These are phyloP conservation scores for Aegilops sharonensis DNA, from an alignment of 176 grass and related monocot genomes.

Conservation along the genomic window DNA sequence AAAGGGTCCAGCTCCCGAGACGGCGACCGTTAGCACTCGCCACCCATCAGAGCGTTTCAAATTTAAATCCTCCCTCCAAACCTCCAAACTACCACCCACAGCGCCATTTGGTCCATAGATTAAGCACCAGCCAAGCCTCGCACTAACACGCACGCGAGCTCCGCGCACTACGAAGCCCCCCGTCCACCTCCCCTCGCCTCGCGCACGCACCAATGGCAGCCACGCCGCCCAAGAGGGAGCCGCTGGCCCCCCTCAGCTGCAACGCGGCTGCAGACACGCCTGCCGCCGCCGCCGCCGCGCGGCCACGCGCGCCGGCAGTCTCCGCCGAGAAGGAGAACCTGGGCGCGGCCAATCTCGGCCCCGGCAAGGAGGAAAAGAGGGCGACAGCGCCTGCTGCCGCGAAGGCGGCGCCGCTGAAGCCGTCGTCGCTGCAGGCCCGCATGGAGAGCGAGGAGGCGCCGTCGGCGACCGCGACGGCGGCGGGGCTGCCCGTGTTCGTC, in stretches of 20 bases:
- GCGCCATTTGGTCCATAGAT: background rate
- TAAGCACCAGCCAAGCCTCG: background rate
- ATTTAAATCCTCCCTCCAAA: conserved; percentile 66
- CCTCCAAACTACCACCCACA: conserved; percentile 4
- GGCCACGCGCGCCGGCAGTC: background rate
- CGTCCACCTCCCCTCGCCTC: background rate
- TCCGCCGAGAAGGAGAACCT: conserved; percentile 57
- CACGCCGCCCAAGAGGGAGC: conserved; percentile 43
- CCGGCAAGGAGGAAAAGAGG: background rate
- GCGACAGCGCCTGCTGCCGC: background rate
- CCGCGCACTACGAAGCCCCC: background rate
- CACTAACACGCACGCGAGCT: background rate
- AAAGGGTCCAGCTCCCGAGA: conserved; percentile 30
- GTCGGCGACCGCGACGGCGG: background rate
- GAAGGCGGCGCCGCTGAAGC: conserved; percentile 31
- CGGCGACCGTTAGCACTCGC: conserved; percentile 40
- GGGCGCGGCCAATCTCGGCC: background rate
- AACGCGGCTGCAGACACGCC: conserved; percentile 21
- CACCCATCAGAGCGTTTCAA: conserved; percentile 37
- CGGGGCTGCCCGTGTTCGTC: background rate
- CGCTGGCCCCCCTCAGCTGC: conserved; percentile 43
- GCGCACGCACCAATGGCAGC: conserved; percentile 13
- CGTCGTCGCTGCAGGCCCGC: conserved; percentile 71
- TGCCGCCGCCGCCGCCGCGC: background rate
- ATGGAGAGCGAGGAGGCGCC: conserved; percentile 48